Conservation (phyloP, 78 protist species). For the Bodo saltans region DNA sequence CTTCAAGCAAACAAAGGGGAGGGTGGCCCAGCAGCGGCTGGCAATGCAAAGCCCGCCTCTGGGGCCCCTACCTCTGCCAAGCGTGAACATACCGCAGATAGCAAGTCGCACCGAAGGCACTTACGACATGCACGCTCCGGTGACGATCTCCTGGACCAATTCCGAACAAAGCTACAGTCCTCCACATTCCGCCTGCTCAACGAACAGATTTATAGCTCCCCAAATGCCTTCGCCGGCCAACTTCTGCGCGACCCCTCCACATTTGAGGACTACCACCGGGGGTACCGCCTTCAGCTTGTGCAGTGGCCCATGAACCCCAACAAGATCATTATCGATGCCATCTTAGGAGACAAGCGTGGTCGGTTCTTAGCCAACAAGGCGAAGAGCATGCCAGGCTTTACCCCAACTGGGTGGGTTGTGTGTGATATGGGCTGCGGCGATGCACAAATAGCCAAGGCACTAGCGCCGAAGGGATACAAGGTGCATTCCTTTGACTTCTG, state of each 20-base stretch:
- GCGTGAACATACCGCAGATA: too few species aligned
- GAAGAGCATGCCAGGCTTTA: conserved; percentile 10
- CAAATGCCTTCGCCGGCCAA: conserved; percentile 38
- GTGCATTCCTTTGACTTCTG: conserved; percentile 81
- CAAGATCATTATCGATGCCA: conserved; percentile 67
- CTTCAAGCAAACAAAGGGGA: too few species aligned
- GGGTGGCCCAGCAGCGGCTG: too few species aligned
- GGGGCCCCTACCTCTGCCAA: too few species aligned
- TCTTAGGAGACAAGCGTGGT: conserved; percentile 68
- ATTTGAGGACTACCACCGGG: conserved; percentile 29
- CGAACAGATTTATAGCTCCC: conserved; percentile 67
- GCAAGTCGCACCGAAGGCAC: too few species aligned
- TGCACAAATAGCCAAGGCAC: conserved; percentile 54
- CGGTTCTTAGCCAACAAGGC: conserved; percentile 61
- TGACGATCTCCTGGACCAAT: conserved; percentile 1
- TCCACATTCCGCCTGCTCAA: conserved; percentile 64
- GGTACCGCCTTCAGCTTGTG: background rate
- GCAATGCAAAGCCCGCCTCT: too few species aligned
- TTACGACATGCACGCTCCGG: too few species aligned
- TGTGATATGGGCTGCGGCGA: conserved; percentile 89
- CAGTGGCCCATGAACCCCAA: background rate
- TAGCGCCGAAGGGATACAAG: background rate
- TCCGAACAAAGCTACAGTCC: conserved; percentile 6
- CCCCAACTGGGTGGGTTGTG: conserved; percentile 26
- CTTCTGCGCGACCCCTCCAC: conserved; percentile 48